Conservation (phyloP, 2,329 filamentous ascomycete species). For the Fusarium annulatum region DNA sequence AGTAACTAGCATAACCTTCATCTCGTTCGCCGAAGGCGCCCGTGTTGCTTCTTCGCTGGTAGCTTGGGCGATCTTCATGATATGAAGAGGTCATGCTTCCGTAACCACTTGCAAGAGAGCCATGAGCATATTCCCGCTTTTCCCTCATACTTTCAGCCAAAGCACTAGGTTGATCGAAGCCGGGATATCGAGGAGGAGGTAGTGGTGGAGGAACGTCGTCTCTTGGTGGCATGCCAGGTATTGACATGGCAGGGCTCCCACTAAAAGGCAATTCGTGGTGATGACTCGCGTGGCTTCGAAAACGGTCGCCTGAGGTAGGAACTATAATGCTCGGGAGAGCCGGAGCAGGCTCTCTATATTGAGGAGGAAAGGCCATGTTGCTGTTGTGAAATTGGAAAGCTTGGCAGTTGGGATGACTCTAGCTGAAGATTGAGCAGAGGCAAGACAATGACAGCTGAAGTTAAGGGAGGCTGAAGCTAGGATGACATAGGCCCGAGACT, state of each 20-base stretch:
- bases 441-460: constrained; percentile 43
- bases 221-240: constrained; percentile 52
- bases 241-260: constrained; percentile 55
- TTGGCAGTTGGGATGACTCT: constrained; percentile 32
- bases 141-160: constrained; percentile 47
- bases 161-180: constrained; percentile 48
- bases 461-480: constrained; percentile 35
- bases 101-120: constrained; percentile 53
- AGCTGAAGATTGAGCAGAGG: constrained; percentile 44
- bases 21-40: constrained; percentile 46
- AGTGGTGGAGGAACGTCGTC: constrained; percentile 56
- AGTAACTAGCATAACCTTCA: constrained; percentile 58
- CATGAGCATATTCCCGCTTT: constrained; percentile 45
- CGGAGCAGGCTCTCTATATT: constrained; percentile 50
- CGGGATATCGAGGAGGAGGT: constrained; percentile 57
- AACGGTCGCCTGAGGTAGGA: constrained; percentile 45
- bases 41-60: constrained; percentile 48
- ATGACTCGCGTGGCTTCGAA: constrained; percentile 42
- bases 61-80: constrained; percentile 50
- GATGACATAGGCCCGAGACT: constrained; percentile 39
- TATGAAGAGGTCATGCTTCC: constrained; percentile 54
- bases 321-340: constrained; percentile 53
- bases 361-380: constrained; percentile 53
- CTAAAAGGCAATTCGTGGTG: constrained; percentile 50
- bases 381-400: constrained; percentile 8